These are phyloP conservation scores for Malassezia globosa DNA, from an alignment of 1,284 basidiomycete genomes.

Conservation along the genomic window DNA sequence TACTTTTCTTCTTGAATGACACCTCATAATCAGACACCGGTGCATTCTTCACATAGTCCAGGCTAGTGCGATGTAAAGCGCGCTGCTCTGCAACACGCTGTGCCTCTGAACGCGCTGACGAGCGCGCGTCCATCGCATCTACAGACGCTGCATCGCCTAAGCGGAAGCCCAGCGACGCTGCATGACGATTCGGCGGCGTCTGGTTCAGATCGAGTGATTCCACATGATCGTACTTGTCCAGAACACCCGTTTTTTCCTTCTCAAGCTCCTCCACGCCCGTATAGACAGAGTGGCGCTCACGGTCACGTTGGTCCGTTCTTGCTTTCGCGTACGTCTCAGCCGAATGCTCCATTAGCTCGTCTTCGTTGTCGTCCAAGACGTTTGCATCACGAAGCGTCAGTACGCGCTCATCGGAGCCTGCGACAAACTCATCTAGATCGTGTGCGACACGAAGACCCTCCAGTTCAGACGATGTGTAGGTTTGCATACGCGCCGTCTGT, in stretches of 20 bases:
- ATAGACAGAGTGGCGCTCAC: slow-evolving; percentile 74
- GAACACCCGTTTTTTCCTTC: slow-evolving; percentile 58
- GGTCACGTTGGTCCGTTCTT: slow-evolving; percentile 49
- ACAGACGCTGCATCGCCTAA: slow-evolving; percentile 21
- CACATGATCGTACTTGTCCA: slow-evolving; percentile 90
- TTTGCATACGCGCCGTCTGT: slow-evolving; percentile 58
- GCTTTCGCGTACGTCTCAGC: slow-evolving; percentile 72
- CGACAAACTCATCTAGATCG: slow-evolving; percentile 65
- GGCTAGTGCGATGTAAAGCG: slow-evolving; percentile 55
- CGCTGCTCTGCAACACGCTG: slow-evolving; percentile 53
- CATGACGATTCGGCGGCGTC: not conserved
- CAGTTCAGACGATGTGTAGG: slow-evolving; percentile 56
- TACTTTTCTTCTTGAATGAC: slow-evolving; percentile 80
- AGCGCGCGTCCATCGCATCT: slow-evolving; percentile 11
- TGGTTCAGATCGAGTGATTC: slow-evolving; percentile 56
- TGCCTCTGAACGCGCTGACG: slow-evolving; percentile 50
- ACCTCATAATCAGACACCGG: slow-evolving; percentile 76
- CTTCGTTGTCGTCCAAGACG: slow-evolving; percentile 90
- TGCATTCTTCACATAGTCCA: slow-evolving; percentile 76
- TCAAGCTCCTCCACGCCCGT: slow-evolving; percentile 75
- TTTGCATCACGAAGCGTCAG: slow-evolving; percentile 90
- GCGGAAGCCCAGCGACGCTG: slow-evolving; percentile 24
- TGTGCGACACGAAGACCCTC: slow-evolving; percentile 89
- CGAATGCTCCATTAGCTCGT: slow-evolving; percentile 88
- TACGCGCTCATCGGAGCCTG: slow-evolving; percentile 76